Evolutionary conservation across 768 basidiomycete genomes (phyloP).

Genomic region (Amanita inopinata): DNA sequence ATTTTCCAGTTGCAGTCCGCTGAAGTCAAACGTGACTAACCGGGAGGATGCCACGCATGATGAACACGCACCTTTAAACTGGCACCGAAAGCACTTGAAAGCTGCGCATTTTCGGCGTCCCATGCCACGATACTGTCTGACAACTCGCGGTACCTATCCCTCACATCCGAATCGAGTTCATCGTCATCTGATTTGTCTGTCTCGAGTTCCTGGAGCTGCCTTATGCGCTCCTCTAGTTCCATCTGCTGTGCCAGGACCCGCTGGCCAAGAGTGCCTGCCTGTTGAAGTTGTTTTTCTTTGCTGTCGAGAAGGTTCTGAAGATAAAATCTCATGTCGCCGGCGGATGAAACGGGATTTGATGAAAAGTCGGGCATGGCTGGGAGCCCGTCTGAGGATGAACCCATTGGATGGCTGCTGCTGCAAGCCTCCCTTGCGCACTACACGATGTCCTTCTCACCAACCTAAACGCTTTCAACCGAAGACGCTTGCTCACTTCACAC

Average conservation of each 20-base stretch:
- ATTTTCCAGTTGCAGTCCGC: conserved; percentile 35
- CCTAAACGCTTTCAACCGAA: neutral
- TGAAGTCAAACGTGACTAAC: conserved; percentile 14
- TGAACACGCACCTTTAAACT: conserved; percentile 41
- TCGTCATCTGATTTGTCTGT: conserved; percentile 55
- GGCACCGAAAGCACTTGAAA: conserved; percentile 61
- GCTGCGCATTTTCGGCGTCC: conserved; percentile 71
- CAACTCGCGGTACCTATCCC: conserved; percentile 67
- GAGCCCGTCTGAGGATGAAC: conserved; percentile 29
- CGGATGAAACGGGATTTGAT: conserved; percentile 32
- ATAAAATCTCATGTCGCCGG: conserved; percentile 52
- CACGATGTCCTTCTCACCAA: neutral
- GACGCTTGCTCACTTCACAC: neutral
- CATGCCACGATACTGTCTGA: conserved; percentile 65
- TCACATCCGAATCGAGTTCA: conserved; percentile 55
- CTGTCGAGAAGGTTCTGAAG: conserved; percentile 68
- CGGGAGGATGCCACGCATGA: neutral
- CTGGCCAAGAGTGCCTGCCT: conserved; percentile 88
- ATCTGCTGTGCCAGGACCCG: conserved; percentile 89
- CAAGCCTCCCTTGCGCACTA: conserved; percentile 9
- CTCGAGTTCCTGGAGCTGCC: conserved; percentile 67
- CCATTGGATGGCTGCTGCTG: conserved; percentile 24
- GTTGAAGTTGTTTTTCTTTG: conserved; percentile 89
- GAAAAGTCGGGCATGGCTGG: conserved; percentile 34
- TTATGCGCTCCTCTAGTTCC: conserved; percentile 84